Conservation (phyloP, 2,329 filamentous ascomycete genomes). For the Leptosphaerulina australis region DNA sequence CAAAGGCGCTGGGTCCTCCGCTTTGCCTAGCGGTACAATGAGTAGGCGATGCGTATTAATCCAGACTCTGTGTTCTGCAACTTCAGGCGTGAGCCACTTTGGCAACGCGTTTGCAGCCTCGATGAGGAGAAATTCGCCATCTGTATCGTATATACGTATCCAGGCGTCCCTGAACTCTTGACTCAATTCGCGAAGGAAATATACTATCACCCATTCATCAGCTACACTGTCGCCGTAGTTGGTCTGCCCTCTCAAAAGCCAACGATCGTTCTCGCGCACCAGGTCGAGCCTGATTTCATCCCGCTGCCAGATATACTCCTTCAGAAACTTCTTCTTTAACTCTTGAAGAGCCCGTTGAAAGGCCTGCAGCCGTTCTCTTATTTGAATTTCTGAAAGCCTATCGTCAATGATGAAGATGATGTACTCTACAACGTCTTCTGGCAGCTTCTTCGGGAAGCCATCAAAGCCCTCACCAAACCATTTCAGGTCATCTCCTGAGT, state of each 20-base stretch:
- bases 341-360: slow-evolving; percentile 72
- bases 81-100: slow-evolving; percentile 88
- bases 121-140: slow-evolving; percentile 93
- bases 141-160: slow-evolving; percentile 82
- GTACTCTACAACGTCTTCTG: slow-evolving; percentile 88
- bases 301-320: slow-evolving; percentile 93
- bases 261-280: slow-evolving; percentile 61
- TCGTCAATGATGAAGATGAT: slow-evolving; percentile 73
- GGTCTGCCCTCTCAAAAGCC: slow-evolving; percentile 74
- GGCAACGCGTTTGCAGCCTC: slow-evolving; percentile 90
- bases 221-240: slow-evolving; percentile 94
- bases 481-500: slow-evolving; percentile 60
- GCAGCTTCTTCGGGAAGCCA: slow-evolving; percentile 69
- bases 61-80: slow-evolving; percentile 88
- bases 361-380: slow-evolving; percentile 70
- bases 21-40: slow-evolving; percentile 66
- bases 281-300: slow-evolving; percentile 76
- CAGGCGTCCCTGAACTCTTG: slow-evolving; percentile 74
- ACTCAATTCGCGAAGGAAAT: slow-evolving; percentile 81
- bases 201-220: slow-evolving; percentile 97
- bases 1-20: slow-evolving; percentile 51
- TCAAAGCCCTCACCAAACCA: slow-evolving; percentile 70
- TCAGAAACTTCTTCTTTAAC: slow-evolving; percentile 69
- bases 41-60: slow-evolving; percentile 76
- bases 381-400: slow-evolving; percentile 59